phyloP scores from a whole-genome alignment of 2,329 filamentous ascomycete genomes.

The Pseudovirgaria hyperparasitica region DNA sequence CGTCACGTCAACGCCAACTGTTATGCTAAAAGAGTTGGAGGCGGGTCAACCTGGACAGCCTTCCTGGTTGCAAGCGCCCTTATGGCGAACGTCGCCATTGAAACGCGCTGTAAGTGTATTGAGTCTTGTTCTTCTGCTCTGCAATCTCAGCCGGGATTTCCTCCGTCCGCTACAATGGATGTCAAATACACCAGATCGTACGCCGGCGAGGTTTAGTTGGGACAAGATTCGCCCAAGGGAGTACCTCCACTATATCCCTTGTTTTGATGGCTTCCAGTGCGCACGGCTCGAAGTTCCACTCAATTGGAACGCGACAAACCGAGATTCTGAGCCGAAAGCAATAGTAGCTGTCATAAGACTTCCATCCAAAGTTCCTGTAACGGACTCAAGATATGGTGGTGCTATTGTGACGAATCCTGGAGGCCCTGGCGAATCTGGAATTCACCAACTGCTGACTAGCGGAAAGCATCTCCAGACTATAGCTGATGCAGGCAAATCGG shows the following conservation, averaged over 20 bases:
- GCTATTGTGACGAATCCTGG: conserved; percentile 36
- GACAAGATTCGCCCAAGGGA: no score
- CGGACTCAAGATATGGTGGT: conserved; percentile 33
- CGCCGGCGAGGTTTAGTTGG: no score
- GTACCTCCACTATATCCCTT: conserved; percentile 14
- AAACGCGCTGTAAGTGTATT: no score
- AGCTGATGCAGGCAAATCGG: conserved; percentile 22
- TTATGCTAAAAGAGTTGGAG: no score
- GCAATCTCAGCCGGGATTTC: no score
- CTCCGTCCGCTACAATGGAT: no score
- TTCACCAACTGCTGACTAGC: conserved; percentile 16
- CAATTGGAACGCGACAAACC: conserved; percentile 18
- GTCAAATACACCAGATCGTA: no score
- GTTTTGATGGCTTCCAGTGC: conserved; percentile 35
- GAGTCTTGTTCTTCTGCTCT: no score
- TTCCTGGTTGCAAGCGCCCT: no score
- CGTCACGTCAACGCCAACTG: no score
- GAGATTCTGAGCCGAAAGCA: conserved; percentile 15
- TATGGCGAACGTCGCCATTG: no score
- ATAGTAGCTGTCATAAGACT: conserved; percentile 33
- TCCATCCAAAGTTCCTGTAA: conserved; percentile 28
- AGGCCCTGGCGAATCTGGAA: conserved; percentile 33
- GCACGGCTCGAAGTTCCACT: conserved; percentile 37
- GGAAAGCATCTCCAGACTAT: background rate
- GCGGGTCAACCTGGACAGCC: no score